Conservation (phyloP, 1,284 basidiomycete genomes). For the Naganishia albida region DNA sequence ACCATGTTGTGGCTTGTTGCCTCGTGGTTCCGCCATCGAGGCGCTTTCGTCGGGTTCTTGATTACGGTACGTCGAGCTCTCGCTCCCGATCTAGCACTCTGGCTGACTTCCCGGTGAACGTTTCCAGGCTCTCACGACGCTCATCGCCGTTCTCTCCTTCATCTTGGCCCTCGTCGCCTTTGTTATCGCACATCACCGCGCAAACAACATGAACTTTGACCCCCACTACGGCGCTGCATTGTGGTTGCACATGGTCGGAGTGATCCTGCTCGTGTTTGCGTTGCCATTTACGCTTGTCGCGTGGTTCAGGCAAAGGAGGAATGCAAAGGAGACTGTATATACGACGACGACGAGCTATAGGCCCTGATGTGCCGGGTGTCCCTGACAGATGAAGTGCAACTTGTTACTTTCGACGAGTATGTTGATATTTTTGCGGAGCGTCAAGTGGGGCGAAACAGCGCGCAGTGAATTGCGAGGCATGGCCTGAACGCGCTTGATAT, state of each 20-base stretch:
- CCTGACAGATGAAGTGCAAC: no score
- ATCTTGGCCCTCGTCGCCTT: conserved; percentile 43
- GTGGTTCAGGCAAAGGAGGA: conserved; percentile 24
- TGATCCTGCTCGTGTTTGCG: conserved; percentile 5
- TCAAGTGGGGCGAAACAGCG: no score
- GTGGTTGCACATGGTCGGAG: conserved; percentile 30
- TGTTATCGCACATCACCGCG: conserved; percentile 41
- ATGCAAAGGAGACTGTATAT: neutral
- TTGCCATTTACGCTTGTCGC: conserved; percentile 18
- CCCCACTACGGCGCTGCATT: conserved; percentile 29
- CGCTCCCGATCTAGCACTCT: neutral
- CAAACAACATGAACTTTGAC: neutral
- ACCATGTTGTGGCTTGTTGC: conserved; percentile 41
- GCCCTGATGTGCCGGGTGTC: neutral
- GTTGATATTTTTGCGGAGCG: no score
- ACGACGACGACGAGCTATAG: conserved; percentile 8
- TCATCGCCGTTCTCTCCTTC: conserved; percentile 36
- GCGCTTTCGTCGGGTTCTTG: conserved; percentile 37
- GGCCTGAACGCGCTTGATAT: no score
- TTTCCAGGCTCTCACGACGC: neutral
- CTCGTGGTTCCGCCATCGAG: conserved; percentile 34
- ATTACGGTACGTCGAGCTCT: conserved; percentile 40
- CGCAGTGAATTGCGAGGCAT: neutral
- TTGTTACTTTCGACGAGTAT: no score
- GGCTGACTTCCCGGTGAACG: neutral